Evolutionary conservation across 2,329 filamentous ascomycete genomes (phyloP), one percentile per base, ranked within the genome.

Genomic region (Beauveria sp.): DNA sequence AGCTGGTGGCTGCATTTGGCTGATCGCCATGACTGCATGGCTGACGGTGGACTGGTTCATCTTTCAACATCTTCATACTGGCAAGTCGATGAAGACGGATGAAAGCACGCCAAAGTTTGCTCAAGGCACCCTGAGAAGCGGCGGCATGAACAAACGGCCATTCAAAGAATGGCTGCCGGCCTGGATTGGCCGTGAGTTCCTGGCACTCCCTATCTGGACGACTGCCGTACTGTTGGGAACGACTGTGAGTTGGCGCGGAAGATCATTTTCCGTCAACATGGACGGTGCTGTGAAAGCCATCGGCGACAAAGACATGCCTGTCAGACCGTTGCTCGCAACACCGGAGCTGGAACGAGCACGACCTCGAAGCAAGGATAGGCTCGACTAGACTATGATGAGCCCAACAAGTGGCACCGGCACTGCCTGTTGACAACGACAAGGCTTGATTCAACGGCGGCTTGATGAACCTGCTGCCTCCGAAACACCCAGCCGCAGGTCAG

Each of bases 171-270:
- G 92, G 90, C 70, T 94, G 4, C 71, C 81, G 6, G 89, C 92
- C 0, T 99, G 96, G 94, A 67, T 96, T 0, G 91, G 89, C 0
- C 81, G 94, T 37, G 94, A 99, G 74, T 65, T 84, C 0, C 78
- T 97, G 9, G 92, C 94, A 0, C 77, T 96, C 51, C 92, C 92
- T 0, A 88, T 99, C 62, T 99, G 94, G 94, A 77, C 85, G 0
- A 92, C 88, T 84, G 94, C 94, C 1, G 90, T 97, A 22, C 84
- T 91, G 67, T 88, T 93, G n/a, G 94, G 94, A 0, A 85, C 89
- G 2, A 93, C 87, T 0, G 91, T 99, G 0, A 84, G 84, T 57
- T 99, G 94, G 96, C 80, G 94, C 60, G 93, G 92, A 0, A 87
- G 87, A 68, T 82, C 79, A 30, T 97, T 97, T 71, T 84, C 83